Conservation (phyloP, 2,329 filamentous ascomycete species). For the Bipolaris cookei region DNA sequence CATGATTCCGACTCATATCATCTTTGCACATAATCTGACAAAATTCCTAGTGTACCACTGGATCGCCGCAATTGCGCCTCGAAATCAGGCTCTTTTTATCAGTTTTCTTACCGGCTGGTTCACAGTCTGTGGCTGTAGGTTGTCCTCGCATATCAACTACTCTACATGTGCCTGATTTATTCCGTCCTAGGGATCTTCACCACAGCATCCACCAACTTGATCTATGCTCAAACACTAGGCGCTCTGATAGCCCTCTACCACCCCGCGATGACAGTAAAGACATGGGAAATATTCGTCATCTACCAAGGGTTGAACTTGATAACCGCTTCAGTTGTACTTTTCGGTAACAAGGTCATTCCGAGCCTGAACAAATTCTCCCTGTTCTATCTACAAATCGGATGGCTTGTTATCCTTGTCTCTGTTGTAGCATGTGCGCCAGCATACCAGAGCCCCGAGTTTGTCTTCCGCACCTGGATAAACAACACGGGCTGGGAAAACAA, state of each 20-base stretch:
- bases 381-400: slow-evolving; percentile 19
- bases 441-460: slow-evolving; percentile 13
- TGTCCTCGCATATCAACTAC: not conserved
- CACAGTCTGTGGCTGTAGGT: slow-evolving; percentile 17
- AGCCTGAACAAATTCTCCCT: slow-evolving; percentile 18
- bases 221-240: slow-evolving; percentile 15
- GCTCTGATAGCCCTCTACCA: slow-evolving; percentile 19
- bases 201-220: slow-evolving; percentile 19
- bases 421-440: slow-evolving; percentile 18
- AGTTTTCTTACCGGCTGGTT: slow-evolving; percentile 21
- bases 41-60: slow-evolving; percentile 11
- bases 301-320: slow-evolving; percentile 17
- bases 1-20: too few species aligned
- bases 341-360: slow-evolving; percentile 16
- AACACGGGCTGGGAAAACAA: slow-evolving; percentile 20
- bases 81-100: slow-evolving; percentile 11
- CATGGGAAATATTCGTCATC: slow-evolving; percentile 16
- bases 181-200: slow-evolving; percentile 15
- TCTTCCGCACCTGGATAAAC: slow-evolving; percentile 22
- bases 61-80: slow-evolving; percentile 17
- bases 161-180: not conserved
- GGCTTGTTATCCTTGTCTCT: slow-evolving; percentile 16
- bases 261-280: slow-evolving; percentile 7
- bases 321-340: slow-evolving; percentile 15
- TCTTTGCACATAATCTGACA: not conserved